Percentiles rank a stretch among this genome's conserved stretches.
phyloP scores from a whole-genome alignment of 345 rosid genomes.

The Syzygium grande region DNA sequence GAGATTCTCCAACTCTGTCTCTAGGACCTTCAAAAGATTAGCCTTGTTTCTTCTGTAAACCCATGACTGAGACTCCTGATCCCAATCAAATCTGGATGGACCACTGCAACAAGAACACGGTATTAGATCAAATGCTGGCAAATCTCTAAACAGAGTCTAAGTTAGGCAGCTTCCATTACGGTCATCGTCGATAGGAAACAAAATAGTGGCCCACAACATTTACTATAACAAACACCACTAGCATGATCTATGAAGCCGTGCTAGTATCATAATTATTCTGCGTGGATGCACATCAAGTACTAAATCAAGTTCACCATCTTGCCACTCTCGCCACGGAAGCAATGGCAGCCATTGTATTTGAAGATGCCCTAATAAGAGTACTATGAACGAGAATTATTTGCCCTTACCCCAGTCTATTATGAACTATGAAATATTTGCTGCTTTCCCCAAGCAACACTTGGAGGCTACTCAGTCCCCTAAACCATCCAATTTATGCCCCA shows the following conservation, averaged over 20 bases:
- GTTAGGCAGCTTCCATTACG: neutral
- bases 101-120: constrained; percentile 34
- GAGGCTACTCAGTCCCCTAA: neutral
- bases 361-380: neutral
- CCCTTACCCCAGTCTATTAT: neutral
- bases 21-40: constrained; percentile 46
- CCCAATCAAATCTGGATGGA: constrained; percentile 93
- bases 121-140: neutral
- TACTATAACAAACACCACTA: neutral
- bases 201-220: neutral
- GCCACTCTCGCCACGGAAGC: neutral
- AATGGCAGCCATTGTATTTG: neutral
- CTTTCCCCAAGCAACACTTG: neutral
- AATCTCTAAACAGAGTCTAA: neutral
- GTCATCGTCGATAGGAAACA: neutral
- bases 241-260: neutral
- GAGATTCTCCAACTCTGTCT: constrained; percentile 57
- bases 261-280: neutral
- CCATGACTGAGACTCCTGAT: constrained; percentile 55
- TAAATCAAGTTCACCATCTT: neutral
- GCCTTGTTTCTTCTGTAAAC: constrained; percentile 68
- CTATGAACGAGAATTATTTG: neutral
- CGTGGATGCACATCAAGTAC: neutral
- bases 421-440: neutral
- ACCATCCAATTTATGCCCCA: neutral